Conservation (phyloP, 1,284 basidiomycete genomes). For the Lignosus rhinocerotis region DNA sequence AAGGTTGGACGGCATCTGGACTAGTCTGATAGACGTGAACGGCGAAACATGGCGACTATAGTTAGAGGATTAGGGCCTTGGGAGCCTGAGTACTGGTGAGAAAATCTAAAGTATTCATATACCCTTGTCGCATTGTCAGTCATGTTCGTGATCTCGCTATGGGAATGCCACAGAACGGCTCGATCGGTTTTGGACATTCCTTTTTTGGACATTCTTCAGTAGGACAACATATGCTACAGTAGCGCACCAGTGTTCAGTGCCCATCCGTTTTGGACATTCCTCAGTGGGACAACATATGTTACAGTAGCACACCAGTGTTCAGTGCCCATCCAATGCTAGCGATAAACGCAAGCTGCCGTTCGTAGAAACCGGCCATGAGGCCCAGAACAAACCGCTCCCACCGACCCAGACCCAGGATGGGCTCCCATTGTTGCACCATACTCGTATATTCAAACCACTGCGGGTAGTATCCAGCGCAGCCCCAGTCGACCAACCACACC, state of each 20-base stretch:
- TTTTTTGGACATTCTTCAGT: too few relatives aligned
- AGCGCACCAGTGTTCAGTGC: slow-evolving; percentile 9
- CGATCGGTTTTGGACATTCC: too few relatives aligned
- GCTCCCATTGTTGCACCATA: slow-evolving; percentile 5
- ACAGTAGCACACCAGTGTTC: slow-evolving; percentile 10
- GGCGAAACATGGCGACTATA: too few relatives aligned
- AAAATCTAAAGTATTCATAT: too few relatives aligned
- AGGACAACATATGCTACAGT: slow-evolving; percentile 4
- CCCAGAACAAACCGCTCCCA: slow-evolving; percentile 8
- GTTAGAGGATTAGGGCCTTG: too few relatives aligned
- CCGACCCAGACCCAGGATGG: background rate
- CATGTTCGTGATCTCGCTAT: too few relatives aligned
- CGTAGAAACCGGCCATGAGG: slow-evolving; percentile 15
- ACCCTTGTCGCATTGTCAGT: too few relatives aligned
- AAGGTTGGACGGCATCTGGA: too few relatives aligned
- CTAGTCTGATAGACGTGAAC: too few relatives aligned
- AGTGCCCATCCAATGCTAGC: slow-evolving; percentile 8
- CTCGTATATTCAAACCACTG: slow-evolving; percentile 30
- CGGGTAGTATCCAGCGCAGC: slow-evolving; percentile 32
- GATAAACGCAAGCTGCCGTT: slow-evolving; percentile 11
- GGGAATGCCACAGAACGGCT: too few relatives aligned
- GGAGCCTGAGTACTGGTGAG: too few relatives aligned
- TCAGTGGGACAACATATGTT: background rate
- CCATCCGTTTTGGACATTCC: background rate
- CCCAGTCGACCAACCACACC: slow-evolving; percentile 36